Evolutionary conservation across 1,284 basidiomycete genomes (phyloP).

Genomic region (Leccinum pachyderme): DNA sequence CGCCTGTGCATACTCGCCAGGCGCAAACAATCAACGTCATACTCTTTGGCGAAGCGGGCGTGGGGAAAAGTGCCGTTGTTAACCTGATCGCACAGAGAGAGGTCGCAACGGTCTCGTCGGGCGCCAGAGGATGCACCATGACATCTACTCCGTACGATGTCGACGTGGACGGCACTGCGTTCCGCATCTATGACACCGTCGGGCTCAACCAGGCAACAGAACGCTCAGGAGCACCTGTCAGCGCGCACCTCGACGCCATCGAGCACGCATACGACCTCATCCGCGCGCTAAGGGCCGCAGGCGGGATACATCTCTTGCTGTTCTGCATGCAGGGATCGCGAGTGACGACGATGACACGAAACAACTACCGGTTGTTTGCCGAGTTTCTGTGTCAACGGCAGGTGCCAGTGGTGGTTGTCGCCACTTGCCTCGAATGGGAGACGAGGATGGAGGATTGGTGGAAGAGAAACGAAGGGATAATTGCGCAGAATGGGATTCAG

Average conservation of each 20-base stretch:
- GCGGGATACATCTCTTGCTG: constrained; percentile 10
- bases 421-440: constrained; percentile 5
- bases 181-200: constrained; percentile 1
- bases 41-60: constrained; percentile 1
- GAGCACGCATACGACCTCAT: constrained; percentile 4
- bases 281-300: not conserved
- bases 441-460: constrained; percentile 5
- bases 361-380: constrained; percentile 4
- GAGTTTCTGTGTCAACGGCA: not conserved
- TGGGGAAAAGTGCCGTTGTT: constrained; percentile 1
- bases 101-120: not conserved
- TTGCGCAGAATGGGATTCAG: not conserved
- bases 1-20: not conserved
- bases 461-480: not conserved
- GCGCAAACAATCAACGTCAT: constrained; percentile 1
- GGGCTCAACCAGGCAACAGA: not conserved
- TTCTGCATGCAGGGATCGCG: not conserved
- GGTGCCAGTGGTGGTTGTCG: constrained; percentile 4
- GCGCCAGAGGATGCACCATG: not conserved
- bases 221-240: not conserved
- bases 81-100: not conserved
- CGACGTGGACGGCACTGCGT: not conserved
- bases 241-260: not conserved
- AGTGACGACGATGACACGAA: not conserved
- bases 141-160: constrained; percentile 1